A percentile compares a stretch with the other conserved stretches of the same genome.
These are phyloP conservation scores for Suhomyces bribrorum DNA, from an alignment of 1,139 yeast genomes.

Conservation along the genomic window DNA sequence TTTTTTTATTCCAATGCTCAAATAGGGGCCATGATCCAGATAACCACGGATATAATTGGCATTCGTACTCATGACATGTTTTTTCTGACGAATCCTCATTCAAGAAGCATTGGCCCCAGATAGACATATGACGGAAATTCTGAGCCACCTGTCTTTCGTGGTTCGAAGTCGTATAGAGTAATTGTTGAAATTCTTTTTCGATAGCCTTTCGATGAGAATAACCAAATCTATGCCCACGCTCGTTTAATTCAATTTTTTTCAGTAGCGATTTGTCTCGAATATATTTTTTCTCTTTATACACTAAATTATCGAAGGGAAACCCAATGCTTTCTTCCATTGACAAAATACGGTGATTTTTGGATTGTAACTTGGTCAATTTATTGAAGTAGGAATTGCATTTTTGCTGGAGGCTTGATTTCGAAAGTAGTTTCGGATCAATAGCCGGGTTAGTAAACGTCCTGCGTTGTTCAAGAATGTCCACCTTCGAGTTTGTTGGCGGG, in stretches of 20 bases:
- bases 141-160: conserved; percentile 25
- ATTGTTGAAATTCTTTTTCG: conserved; percentile 13
- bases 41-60: conserved; percentile 20
- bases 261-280: conserved; percentile 18
- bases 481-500: not conserved
- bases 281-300: conserved; percentile 34
- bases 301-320: conserved; percentile 20
- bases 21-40: conserved; percentile 15
- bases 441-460: not conserved
- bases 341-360: conserved; percentile 4
- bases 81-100: conserved; percentile 4
- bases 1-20: conserved; percentile 21
- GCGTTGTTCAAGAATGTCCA: not conserved
- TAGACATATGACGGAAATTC: conserved; percentile 29
- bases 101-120: conserved; percentile 34
- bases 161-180: conserved; percentile 16
- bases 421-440: not conserved
- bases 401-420: conserved; percentile 3
- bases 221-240: conserved; percentile 15
- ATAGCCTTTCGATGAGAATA: conserved; percentile 17
- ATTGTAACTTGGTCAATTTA: conserved; percentile 4
- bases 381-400: conserved; percentile 18
- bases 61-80: conserved; percentile 10
- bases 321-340: conserved; percentile 21
- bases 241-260: conserved; percentile 15